Evolutionary conservation across 352 stramenopile genomes (phyloP).

Genomic region (Phytophthora pinifolia): DNA sequence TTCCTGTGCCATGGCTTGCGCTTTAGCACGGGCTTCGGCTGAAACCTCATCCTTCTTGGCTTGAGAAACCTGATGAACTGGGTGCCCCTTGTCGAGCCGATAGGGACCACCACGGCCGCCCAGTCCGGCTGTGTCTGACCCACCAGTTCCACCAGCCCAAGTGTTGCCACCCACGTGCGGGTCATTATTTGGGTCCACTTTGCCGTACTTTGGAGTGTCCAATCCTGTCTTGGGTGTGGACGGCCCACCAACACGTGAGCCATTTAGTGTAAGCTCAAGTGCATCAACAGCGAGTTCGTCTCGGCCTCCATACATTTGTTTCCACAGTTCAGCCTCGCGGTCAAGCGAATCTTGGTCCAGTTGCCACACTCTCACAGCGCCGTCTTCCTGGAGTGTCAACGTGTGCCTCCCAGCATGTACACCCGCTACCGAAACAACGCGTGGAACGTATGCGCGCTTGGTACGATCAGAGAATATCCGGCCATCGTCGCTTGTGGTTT

Average conservation of each 20-base stretch:
- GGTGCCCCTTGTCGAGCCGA: constrained; percentile 92
- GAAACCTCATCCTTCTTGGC: constrained; percentile 93
- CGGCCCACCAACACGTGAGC: constrained; percentile 31
- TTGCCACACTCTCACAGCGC: constrained; percentile 62
- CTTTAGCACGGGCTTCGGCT: constrained; percentile 70
- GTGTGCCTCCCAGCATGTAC: constrained; percentile 41
- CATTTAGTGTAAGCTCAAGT: constrained; percentile 56
- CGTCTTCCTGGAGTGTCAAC: constrained; percentile 58
- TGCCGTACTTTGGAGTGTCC: constrained; percentile 90
- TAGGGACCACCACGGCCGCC: constrained; percentile 95
- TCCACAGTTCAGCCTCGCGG: constrained; percentile 54
- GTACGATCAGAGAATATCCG: constrained; percentile 9
- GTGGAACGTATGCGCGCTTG: constrained; percentile 21
- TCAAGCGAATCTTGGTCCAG: constrained; percentile 50
- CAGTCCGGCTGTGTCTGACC: constrained; percentile 92
- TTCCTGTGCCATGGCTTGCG: constrained; percentile 69
- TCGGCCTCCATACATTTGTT: constrained; percentile 59
- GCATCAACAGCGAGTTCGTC: constrained; percentile 7
- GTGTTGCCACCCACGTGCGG: constrained; percentile 95
- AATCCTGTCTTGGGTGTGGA: constrained; percentile 73
- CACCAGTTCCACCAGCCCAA: constrained; percentile 93
- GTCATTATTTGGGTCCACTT: constrained; percentile 93
- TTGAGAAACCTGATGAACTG: constrained; percentile 94
- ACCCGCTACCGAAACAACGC: constrained; percentile 39
- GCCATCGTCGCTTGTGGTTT: neutral